Evolutionary conservation across 1,139 yeast genomes (phyloP), one percentile per base, ranked within the genome.

Genomic region (Zygosaccharomyces sapae): DNA sequence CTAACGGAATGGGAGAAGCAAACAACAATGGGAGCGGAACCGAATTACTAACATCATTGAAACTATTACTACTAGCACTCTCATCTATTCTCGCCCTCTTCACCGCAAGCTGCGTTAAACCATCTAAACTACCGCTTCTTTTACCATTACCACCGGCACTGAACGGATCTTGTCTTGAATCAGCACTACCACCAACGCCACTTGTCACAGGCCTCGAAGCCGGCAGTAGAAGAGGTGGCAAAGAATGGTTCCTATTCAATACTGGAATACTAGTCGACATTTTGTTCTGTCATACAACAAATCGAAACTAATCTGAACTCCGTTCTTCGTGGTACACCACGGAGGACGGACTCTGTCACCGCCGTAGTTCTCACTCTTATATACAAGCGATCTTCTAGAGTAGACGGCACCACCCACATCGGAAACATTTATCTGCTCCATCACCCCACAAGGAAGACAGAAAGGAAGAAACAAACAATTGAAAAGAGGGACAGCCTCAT

Each of bases 221-320:
- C 38, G 66, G 67, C 38, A 63, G 51, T 33, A 63, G 46, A 40
- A 62, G 50, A 16, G 67, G 66, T 16, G 66, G 67, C 41, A 61
- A 45, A 25, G 55, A 48, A 12, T 50, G 53, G 48, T 57, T 56
- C 41, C 56, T 53, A 43, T 62, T 62, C 12, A 54, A 49, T 4
- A 62, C 54, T 10, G 59, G 55, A 6, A 61, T 58, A 41, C 65
- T 60, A 4, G 55, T 43, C 5, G 50, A 47, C 56, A 56, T 55
- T 35, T 5, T 19, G 1, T 24, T 24, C 10, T 8, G 27, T 24
- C 27, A 24, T 24, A 24, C 2, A 24, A 24, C 27, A 24, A 7
- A 7, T 24, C 27, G 27, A 24, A 9, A n/a, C 9, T 2, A 22
- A 9, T 6, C 8, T 22, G 9, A 24, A 24, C 27, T 24, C 27